Base-by-base conservation (phyloP, 441 rosid genomes). In the Hura crepitans region DNA sequence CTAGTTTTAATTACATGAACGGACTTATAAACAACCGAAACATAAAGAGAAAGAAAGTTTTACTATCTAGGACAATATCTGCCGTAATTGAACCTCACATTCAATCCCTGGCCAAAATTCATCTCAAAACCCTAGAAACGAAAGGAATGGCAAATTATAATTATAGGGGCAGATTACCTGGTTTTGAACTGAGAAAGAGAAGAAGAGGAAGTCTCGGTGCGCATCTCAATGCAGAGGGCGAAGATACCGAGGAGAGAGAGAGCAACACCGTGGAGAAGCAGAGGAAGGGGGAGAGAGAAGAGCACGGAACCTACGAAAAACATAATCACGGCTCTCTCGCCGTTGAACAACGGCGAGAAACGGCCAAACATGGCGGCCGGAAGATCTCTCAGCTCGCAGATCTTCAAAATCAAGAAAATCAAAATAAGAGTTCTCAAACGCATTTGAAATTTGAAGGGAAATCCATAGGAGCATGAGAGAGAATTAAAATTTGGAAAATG, bases 251-350 rank as follows among this genome's bases (percentile, higher is more conserved):
- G 90, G 80, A 84, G 79, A 53, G 79, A 82, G 71, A 90, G 90
- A 46, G 86, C 75, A 73, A 85, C 75, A 66, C 89, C 97, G 66
- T 90, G 96, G 49, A 72, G 74, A 79, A 92, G 74, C n/a, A 91
- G 86, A 60, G 89, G 80, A 5, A 66, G 27, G 39, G 97, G 94
- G 18, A 86, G 85, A 62, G 89, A 84, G 70, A 60, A 74, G 67
- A 90, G 78, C 56, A 89, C 76, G 60, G 83, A 79, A 64, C 77
- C 71, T 31, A 86, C 72, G 63, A 90, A 87, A 45, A 87, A 74
- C 56, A 81, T 66, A 15, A 92, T 94, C 56, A 94, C 89, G 15
- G 83, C 90, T 78, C 97, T 87, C 83, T 94, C 99, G 71, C 99
- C 99, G 75, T 79, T 90, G 18, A 83, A 46, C 61, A 78, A 75